Conservation (phyloP, 1,139 yeast species). For the Candida glucosophila region DNA sequence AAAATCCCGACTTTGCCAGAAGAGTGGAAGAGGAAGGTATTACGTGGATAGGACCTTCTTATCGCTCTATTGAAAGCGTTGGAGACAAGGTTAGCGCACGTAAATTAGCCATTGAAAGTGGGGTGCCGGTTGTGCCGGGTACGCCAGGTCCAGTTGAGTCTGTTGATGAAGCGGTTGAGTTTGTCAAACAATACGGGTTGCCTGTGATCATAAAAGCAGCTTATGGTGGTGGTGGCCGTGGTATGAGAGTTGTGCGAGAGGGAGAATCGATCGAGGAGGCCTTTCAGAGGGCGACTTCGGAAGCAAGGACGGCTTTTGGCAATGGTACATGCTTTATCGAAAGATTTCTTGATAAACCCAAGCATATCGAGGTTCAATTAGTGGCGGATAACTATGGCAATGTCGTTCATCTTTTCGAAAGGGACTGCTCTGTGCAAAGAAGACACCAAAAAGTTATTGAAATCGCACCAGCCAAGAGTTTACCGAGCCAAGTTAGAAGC, state of each 20-base stretch:
- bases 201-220: conserved; percentile 99
- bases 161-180: conserved; percentile 67
- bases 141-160: conserved; percentile 92
- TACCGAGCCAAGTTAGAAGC: conserved; percentile 75
- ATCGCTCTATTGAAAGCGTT: conserved; percentile 84
- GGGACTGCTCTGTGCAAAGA: conserved; percentile 98
- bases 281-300: conserved; percentile 86
- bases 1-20: conserved; percentile 88
- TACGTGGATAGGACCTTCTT: conserved; percentile 94
- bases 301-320: conserved; percentile 92
- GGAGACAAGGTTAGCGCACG: conserved; percentile 98
- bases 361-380: conserved; percentile 95
- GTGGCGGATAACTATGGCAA: conserved; percentile 93
- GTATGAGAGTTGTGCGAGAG: conserved; percentile 98
- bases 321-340: conserved; percentile 98
- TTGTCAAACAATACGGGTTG: conserved; percentile 77
- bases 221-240: conserved; percentile 99
- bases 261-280: conserved; percentile 93
- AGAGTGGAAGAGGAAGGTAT: conserved; percentile 89
- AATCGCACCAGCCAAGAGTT: conserved; percentile 96
- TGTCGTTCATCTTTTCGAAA: conserved; percentile 90
- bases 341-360: conserved; percentile 89
- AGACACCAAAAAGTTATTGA: conserved; percentile 99
- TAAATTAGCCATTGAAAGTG: conserved; percentile 67
- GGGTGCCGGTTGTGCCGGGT: conserved; percentile 96